These are phyloP conservation scores for Chrysosporium queenslandicum DNA, from an alignment of 2,329 filamentous ascomycete genomes.

Conservation along the genomic window DNA sequence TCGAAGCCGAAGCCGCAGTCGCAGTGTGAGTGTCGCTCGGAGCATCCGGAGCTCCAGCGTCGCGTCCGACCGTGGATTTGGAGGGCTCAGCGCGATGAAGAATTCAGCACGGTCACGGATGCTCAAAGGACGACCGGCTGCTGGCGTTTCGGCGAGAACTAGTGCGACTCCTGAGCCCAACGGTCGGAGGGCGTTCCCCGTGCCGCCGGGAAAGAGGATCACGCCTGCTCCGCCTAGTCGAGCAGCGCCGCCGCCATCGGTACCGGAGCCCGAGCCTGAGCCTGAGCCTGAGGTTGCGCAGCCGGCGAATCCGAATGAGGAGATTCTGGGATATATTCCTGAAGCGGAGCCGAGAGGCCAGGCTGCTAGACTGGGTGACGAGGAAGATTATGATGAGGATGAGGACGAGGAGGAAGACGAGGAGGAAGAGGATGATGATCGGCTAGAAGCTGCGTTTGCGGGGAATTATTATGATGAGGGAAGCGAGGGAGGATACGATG, in stretches of 20 bases:
- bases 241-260: too few species aligned
- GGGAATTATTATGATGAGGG: slow-evolving; percentile 28
- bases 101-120: not conserved
- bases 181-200: not conserved
- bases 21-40: slow-evolving; percentile 24
- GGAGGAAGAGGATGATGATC: slow-evolving; percentile 26
- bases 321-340: slow-evolving; percentile 21
- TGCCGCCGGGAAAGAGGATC: not conserved
- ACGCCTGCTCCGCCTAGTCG: slow-evolving; percentile 20
- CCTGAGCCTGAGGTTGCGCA: slow-evolving; percentile 10
- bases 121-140: not conserved
- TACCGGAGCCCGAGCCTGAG: slow-evolving; percentile 13
- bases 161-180: slow-evolving; percentile 8
- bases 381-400: slow-evolving; percentile 22
- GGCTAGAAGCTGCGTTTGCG: slow-evolving; percentile 30
- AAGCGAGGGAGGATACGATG: slow-evolving; percentile 30
- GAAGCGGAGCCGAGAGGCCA: slow-evolving; percentile 16
- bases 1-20: slow-evolving; percentile 20
- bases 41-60: slow-evolving; percentile 15
- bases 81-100: slow-evolving; percentile 3
- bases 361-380: slow-evolving; percentile 19
- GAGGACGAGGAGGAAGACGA: slow-evolving; percentile 29
- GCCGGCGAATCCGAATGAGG: slow-evolving; percentile 19
- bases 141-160: slow-evolving; percentile 17
- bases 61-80: slow-evolving; percentile 15